Base-by-base conservation (phyloP, 352 stramenopile genomes). In the Phytopythium cucurbitacearum region DNA sequence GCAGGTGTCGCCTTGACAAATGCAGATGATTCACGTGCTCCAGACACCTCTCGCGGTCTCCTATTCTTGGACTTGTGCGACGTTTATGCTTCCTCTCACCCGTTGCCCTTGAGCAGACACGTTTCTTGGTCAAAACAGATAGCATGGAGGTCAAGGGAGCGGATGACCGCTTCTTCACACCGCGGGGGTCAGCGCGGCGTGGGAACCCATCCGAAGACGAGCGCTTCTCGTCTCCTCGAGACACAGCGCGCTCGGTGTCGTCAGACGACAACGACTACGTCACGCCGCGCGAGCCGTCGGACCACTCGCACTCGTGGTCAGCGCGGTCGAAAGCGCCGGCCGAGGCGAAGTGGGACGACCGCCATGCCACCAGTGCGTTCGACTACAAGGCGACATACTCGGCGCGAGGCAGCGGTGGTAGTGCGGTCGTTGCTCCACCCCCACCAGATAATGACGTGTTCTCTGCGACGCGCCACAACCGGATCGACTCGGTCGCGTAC, bases 401-500 rank as follows among this genome's bases (percentile, higher is more conserved):
- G 21, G 15, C 6, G 7, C 33, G 35, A 15, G 35, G 21, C 32
- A 45, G 41, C 40, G 49, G 37, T 37, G 60, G n/a, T 12, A 16
- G 41, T 7, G 56, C 40, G 48, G 48, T 42, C 40, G 48, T 64
- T 35, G 41, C 37, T 4, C 60, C 64, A 46, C 64, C 60, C 4
- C 53, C 60, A 40, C 53, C 71, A 0, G 74, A 87, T 44, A 86
- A 87, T 62, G 86, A 97, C 57, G 72, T 96, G 21, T 97, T 97
- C 61, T 96, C 83, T 13, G 81, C 87, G 7, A 69, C 83, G 7
- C 63, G 85, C 16, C 89, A 97, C 68, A 94, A 94, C 53, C 78
- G 83, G 12, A 66, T 88, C 44, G 82, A 93, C 46, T 91, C 92
- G 40, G 80, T 96, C 33, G 61, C 83, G 39, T 79, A 84, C 65